Base-by-base conservation (phyloP, 78 protist species). In the Polysphondylium violaceum region DNA sequence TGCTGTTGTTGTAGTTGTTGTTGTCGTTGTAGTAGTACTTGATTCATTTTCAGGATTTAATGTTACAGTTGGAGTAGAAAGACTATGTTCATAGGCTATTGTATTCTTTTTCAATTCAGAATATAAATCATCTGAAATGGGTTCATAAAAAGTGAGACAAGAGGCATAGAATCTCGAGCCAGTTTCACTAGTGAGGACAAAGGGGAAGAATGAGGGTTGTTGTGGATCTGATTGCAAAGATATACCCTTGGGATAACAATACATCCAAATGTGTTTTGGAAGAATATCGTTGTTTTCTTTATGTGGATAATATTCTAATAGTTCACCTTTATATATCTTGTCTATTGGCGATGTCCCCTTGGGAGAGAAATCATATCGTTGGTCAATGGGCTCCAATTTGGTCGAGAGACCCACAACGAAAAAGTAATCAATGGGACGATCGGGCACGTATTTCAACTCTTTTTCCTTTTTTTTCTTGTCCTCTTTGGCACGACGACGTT, bases 261-360 rank as follows among this genome's bases (percentile, higher is more conserved):
- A 88, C 93, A 88, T 88, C 94, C 94, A 88, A 59, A 88, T 88
- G 35, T 88, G 94, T 47, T 74, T 72, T 50, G 94, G 94, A 25
- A 88, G 23, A 3, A 78, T 36, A 44, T 88, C 93, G 11, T 88
- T 79, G 12, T 77, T 68, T 25, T 88, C 87, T 60, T 78, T 88
- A 7, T 33, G 88, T 19, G 94, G 94, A 51, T 71, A 88, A 25
- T 36, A 59, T 25, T 88, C 94, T 1, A 88, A 7, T 0, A 88
- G 53, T 36, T 88, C 94, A 25, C 87, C 94, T 38, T 88, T 88
- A 43, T 88, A 88, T 1, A 40, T n/a, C 23, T 44, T 63, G 2
- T 88, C 87, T 11, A 74, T 14, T 33, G 94, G 94, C 21, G 60
- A 60, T n/a, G 35, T 35, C 8, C 33, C n/a, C 27, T 72, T 83